Evolutionary conservation across 1,284 basidiomycete genomes (phyloP).

Genomic region (Tilletia walkeri): DNA sequence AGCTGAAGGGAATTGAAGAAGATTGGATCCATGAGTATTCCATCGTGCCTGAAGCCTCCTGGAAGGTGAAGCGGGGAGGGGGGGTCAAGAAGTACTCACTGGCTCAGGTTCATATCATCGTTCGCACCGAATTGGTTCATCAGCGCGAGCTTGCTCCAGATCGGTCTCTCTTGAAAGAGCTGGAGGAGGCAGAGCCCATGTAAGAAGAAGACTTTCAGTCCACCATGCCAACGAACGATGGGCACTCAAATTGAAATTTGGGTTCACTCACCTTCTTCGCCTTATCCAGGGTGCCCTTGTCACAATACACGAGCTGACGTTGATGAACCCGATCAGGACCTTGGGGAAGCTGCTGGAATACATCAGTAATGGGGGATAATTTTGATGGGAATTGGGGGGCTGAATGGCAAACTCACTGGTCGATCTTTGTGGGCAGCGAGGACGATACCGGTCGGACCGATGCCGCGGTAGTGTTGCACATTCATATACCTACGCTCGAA

Average conservation of each 20-base stretch:
- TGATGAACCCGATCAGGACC: conserved; percentile 15
- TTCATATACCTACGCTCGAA: conserved; percentile 8
- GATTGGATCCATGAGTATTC: neutral
- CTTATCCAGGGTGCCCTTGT: conserved; percentile 64
- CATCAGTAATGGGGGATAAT: neutral
- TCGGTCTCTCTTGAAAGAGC: conserved; percentile 66
- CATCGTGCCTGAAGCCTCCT: neutral
- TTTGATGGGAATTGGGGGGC: neutral
- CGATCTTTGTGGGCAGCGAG: neutral
- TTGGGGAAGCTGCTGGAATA: conserved; percentile 11
- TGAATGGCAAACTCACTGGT: neutral
- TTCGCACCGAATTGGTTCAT: conserved; percentile 74
- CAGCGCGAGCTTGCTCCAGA: conserved; percentile 83
- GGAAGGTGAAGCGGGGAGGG: neutral
- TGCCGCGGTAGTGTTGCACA: conserved; percentile 7
- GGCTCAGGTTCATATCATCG: conserved; percentile 70
- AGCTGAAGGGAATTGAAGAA: conserved; percentile 28
- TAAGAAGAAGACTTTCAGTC: neutral
- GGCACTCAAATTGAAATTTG: no score
- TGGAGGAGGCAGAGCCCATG: conserved; percentile 24
- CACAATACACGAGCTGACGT: conserved; percentile 58
- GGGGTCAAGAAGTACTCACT: conserved; percentile 15
- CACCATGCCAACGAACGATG: conserved; percentile 13
- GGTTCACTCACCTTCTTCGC: conserved; percentile 63
- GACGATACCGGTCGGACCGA: conserved; percentile 3